Evolutionary conservation across 2,329 filamentous ascomycete species (phyloP), one percentile per base, ranked within the genome.

Genomic region (Amphichorda felina): DNA sequence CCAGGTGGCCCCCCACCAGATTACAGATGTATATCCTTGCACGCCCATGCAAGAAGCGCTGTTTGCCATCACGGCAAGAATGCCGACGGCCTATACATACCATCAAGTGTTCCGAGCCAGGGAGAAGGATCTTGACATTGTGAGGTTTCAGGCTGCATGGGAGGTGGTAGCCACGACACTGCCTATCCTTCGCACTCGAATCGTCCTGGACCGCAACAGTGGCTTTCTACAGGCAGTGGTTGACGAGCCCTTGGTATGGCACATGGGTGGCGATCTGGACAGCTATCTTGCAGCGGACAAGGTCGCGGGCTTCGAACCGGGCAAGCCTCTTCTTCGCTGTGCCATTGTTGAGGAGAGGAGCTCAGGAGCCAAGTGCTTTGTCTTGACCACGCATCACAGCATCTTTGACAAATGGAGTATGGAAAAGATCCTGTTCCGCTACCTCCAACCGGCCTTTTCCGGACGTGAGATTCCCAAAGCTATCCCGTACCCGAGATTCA

Each of bases 131-230:
- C 22, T 50, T 5, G 43, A 55, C 8, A 19, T 50, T 29, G 26
- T 25, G 9, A 40, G 36, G 0, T 55, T 57, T 41, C 47, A 50
- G 36, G 37, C 41, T 2, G 49, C 54, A 3, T 57, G 53, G 55
- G 40, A 41, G 19, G 22, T 24, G 8, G 40, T 41, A 4, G 24
- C 36, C 13, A 21, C 14, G 4, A 14, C 22, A n/a, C 37, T 35
- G 14, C 25, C 37, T 8, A 44, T 43, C 22, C 36, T 45, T 6
- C 40, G 42, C 5, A 44, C 42, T 5, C 38, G 43, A 3, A 43
- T 45, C 8, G 29, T 43, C 4, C 22, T 34, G 13, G 30, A 37
- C 10, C 26, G 35, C 28, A 32, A 37, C 27, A 35, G 35, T 16
- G 36, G 26, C 25, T 37, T 35, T 8, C 32, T 41, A 4, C 41